Percentiles rank a stretch among this genome's conserved stretches.
These are phyloP conservation scores for Monilinia fructigena DNA, from an alignment of 2,329 filamentous ascomycete genomes.

Conservation along the genomic window DNA sequence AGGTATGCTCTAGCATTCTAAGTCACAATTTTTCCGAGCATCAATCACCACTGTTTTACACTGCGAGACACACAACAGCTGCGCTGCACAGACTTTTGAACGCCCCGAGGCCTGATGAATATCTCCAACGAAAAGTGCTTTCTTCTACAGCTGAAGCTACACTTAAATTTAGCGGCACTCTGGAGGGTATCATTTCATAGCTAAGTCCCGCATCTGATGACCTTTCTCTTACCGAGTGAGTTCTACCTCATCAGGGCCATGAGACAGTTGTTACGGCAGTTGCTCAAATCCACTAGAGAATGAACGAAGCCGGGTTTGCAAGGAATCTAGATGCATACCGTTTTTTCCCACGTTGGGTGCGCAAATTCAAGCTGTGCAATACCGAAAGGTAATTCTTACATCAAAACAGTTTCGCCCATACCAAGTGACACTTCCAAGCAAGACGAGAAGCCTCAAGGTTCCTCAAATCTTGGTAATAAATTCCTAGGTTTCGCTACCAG, in stretches of 20 bases:
- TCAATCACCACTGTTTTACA: background rate
- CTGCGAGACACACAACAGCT: background rate
- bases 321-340: background rate
- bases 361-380: background rate
- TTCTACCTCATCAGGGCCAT: background rate
- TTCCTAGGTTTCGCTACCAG: background rate
- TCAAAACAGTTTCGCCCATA: background rate
- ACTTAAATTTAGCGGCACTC: background rate
- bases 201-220: background rate
- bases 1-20: constrained; percentile 5
- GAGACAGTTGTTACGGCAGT: background rate
- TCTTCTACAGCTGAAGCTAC: background rate
- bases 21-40: background rate
- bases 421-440: no score
- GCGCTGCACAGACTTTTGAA: background rate
- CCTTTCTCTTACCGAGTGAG: constrained; percentile 2
- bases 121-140: background rate
- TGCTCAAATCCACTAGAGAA: background rate
- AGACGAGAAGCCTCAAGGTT: background rate
- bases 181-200: background rate
- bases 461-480: background rate
- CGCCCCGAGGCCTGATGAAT: background rate
- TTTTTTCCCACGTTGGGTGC: background rate
- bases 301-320: background rate
- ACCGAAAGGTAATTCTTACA: background rate